Evolutionary conservation across 2,329 filamentous ascomycete genomes (phyloP).

Genomic region (Botrytis galanthina): DNA sequence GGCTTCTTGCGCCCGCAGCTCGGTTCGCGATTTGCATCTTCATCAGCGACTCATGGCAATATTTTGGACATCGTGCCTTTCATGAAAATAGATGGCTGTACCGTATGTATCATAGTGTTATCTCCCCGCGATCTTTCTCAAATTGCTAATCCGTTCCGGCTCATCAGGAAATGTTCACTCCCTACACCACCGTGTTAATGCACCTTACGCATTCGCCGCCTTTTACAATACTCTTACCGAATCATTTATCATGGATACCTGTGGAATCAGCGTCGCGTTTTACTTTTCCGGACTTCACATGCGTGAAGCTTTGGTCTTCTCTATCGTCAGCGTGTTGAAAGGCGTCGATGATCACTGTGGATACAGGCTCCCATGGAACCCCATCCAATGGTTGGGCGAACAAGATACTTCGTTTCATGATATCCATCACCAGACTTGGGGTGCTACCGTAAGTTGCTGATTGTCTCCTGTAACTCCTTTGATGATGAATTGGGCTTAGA

Average conservation of each 20-base stretch:
- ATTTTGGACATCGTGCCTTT: conserved; percentile 91
- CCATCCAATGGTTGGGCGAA: conserved; percentile 39
- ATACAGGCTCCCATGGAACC: conserved; percentile 87
- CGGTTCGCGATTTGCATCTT: conserved; percentile 72
- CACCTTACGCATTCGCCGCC: conserved; percentile 91
- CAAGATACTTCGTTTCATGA: conserved; percentile 19
- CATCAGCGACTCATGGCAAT: conserved; percentile 91
- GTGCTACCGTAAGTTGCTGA: neutral
- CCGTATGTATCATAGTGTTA: neutral
- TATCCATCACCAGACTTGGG: conserved; percentile 21
- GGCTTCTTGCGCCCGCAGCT: conserved; percentile 66
- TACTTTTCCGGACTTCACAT: conserved; percentile 74
- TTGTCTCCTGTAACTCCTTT: neutral
- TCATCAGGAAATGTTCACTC: conserved; percentile 74
- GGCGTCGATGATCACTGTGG: conserved; percentile 95
- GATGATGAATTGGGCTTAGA: too few relatives aligned
- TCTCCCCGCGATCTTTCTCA: neutral
- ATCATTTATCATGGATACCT: conserved; percentile 84
- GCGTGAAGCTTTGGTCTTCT: conserved; percentile 82
- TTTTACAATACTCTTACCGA: conserved; percentile 96
- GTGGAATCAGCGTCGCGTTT: conserved; percentile 80
- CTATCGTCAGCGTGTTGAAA: conserved; percentile 82
- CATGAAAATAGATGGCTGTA: conserved; percentile 70
- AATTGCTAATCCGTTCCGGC: neutral
- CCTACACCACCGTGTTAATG: conserved; percentile 88